A percentile compares a stretch with the other conserved stretches of the same genome.
phyloP scores from a whole-genome alignment of 805 yeast genomes.

The Starmerella stigmatis region DNA sequence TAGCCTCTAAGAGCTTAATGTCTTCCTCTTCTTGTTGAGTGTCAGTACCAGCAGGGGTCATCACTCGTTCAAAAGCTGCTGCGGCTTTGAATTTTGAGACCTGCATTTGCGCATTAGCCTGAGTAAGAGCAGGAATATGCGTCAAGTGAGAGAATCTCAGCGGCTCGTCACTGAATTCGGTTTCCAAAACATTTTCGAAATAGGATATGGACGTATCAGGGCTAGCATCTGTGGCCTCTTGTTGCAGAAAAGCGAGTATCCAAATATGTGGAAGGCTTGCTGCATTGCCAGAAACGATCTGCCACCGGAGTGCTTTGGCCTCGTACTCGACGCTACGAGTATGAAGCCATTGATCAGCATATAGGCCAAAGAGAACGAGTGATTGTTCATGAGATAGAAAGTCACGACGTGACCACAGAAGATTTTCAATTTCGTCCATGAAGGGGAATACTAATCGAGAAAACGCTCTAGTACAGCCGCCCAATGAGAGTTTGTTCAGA shows the following conservation, averaged over 20 bases:
- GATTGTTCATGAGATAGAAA: conserved; percentile 1
- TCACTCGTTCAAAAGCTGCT: conserved; percentile 48
- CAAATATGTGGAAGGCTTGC: conserved; percentile 13
- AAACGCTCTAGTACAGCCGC: conserved; percentile 2
- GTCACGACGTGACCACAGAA: conserved; percentile 13
- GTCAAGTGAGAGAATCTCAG: conserved; percentile 6
- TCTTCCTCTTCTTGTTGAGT: conserved; percentile 11
- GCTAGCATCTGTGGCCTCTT: conserved; percentile 10
- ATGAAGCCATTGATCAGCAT: conserved; percentile 17
- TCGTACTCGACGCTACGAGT: background rate
- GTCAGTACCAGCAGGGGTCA: conserved; percentile 20
- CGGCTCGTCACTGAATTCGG: background rate
- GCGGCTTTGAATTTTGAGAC: conserved; percentile 63
- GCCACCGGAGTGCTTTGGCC: conserved; percentile 13
- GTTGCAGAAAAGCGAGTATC: conserved; percentile 19
- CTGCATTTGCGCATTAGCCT: conserved; percentile 49
- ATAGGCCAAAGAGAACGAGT: conserved; percentile 14
- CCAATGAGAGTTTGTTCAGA: conserved; percentile 2
- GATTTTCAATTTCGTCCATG: conserved; percentile 12
- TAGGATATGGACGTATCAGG: conserved; percentile 25
- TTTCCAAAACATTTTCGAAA: conserved; percentile 23
- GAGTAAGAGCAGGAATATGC: conserved; percentile 24
- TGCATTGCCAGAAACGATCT: background rate
- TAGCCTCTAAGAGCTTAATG: conserved; percentile 27
- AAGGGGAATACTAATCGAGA: conserved; percentile 4